Base-by-base conservation (phyloP, 352 stramenopile genomes). In the Albugo candida region DNA sequence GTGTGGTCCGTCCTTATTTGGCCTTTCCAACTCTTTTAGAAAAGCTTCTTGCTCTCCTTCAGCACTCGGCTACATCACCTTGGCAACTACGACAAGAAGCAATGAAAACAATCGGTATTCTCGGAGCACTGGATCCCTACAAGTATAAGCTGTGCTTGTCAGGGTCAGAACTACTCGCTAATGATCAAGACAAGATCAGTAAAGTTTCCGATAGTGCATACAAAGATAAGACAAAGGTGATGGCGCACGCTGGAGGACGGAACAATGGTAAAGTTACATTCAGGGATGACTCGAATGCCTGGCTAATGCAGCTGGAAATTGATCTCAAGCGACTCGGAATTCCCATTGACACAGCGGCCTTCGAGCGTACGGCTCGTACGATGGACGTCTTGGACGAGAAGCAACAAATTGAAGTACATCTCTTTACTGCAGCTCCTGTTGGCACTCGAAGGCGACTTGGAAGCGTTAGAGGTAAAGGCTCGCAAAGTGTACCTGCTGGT, bases 101-200 rank as follows among this genome's bases (percentile, higher is more conserved):
- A 1, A 95, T 99, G 70, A 81, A 95, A 48, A 97, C 88, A 0
- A 89, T 98, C 41, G 95, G 95, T 17, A 94, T 97, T 48, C 58
- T 99, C 2, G 78, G 78, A 13, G 95, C 93, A 5, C 53, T 99
- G 12, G 93, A 98, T 52, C 95, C 95, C 36, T 95, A 97, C 74
- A 83, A 94, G 37, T 97, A 97, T 69, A 86, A 86, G 45, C 45
- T 92, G 24, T 45, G 44, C 38, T 16, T 52, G 12, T 83, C 78
- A 27, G 58, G 72, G 24, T 67, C 64, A 12, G 81, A 72, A 6
- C 56, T 88, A 43, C 59, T 77, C 13, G 71, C 66, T 0, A 81
- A 88, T 27, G 69, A 85, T 55, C 13, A 60, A 56, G 44, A 43
- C 58, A 27, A 55, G 53, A 18, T 45, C 54, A 34, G 45, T 31